Percentiles rank a stretch among this genome's conserved stretches.
Evolutionary conservation across 1,284 basidiomycete species (phyloP).

Genomic region (Hypsizygus ulmarius): DNA sequence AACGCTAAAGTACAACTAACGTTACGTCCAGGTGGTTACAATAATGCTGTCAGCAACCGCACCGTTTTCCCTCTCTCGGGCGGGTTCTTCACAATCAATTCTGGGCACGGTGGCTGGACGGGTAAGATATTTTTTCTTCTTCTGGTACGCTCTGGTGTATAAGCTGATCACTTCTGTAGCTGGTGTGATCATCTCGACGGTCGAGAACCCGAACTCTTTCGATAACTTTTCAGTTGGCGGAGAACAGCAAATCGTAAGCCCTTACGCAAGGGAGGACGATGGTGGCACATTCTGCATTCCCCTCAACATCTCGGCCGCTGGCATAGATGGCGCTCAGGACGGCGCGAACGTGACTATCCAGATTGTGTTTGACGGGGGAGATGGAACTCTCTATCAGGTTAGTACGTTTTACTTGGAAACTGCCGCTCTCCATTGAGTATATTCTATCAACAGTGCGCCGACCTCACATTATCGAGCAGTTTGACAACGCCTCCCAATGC

Average conservation of each 20-base stretch:
- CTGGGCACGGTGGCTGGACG: constrained; percentile 40
- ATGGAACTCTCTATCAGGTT: constrained; percentile 55
- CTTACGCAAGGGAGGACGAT: constrained; percentile 40
- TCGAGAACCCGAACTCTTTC: constrained; percentile 49
- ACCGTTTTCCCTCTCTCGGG: constrained; percentile 54
- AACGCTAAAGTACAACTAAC: not conserved
- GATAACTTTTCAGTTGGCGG: constrained; percentile 47
- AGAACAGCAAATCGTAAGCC: constrained; percentile 35
- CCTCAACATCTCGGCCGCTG: constrained; percentile 44
- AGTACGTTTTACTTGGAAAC: constrained; percentile 6
- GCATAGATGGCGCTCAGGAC: constrained; percentile 42
- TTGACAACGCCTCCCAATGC: constrained; percentile 39
- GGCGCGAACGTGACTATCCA: constrained; percentile 47
- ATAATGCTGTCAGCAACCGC: constrained; percentile 39
- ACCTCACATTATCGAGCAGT: constrained; percentile 46
- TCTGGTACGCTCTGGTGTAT: not conserved
- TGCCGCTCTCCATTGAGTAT: not conserved
- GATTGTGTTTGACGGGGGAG: constrained; percentile 48
- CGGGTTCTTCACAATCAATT: constrained; percentile 40
- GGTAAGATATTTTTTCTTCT: constrained; percentile 33
- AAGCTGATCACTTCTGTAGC: constrained; percentile 17
- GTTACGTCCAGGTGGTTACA: constrained; percentile 43
- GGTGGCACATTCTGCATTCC: constrained; percentile 54
- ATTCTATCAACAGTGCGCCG: constrained; percentile 41
- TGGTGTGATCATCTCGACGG: constrained; percentile 43